Evolutionary conservation across 805 yeast species (phyloP).

Genomic region (Candida maris): DNA sequence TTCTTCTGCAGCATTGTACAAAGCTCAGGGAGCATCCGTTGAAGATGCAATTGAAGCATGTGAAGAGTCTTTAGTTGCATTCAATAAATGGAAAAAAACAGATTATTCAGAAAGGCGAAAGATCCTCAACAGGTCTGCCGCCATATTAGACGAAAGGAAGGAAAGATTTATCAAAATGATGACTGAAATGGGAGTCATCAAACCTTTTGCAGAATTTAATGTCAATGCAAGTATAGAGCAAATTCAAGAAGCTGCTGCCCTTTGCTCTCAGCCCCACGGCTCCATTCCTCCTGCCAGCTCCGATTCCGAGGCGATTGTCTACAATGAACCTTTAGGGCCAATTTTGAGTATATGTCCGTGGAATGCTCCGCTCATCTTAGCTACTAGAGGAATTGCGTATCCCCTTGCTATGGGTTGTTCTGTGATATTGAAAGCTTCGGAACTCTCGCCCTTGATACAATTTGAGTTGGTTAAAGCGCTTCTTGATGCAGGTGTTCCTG

Average conservation of each 20-base stretch:
- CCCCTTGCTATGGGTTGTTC: conserved; percentile 9
- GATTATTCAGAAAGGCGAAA: conserved; percentile 1
- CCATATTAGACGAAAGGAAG: neutral
- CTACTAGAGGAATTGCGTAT: conserved; percentile 7
- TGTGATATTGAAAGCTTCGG: conserved; percentile 7
- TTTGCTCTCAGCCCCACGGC: conserved; percentile 6
- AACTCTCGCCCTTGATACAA: conserved; percentile 7
- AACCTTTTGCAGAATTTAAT: conserved; percentile 6
- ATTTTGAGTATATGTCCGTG: conserved; percentile 8
- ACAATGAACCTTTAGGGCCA: conserved; percentile 7
- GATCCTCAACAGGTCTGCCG: conserved; percentile 1
- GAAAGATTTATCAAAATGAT: neutral
- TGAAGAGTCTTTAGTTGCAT: conserved; percentile 3
- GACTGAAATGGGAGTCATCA: conserved; percentile 6
- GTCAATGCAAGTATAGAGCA: conserved; percentile 3
- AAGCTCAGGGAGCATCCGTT: conserved; percentile 4
- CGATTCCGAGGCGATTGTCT: conserved; percentile 4
- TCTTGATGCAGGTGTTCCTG: conserved; percentile 6
- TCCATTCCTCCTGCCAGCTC: conserved; percentile 1
- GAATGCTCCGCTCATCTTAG: conserved; percentile 8
- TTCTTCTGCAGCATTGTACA: neutral
- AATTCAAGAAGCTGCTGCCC: conserved; percentile 7
- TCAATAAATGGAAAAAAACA: conserved; percentile 4
- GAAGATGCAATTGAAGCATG: conserved; percentile 2
- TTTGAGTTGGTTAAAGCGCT: conserved; percentile 4